Conservation (phyloP, 1,139 yeast genomes). For the Taiozyma onychis region DNA sequence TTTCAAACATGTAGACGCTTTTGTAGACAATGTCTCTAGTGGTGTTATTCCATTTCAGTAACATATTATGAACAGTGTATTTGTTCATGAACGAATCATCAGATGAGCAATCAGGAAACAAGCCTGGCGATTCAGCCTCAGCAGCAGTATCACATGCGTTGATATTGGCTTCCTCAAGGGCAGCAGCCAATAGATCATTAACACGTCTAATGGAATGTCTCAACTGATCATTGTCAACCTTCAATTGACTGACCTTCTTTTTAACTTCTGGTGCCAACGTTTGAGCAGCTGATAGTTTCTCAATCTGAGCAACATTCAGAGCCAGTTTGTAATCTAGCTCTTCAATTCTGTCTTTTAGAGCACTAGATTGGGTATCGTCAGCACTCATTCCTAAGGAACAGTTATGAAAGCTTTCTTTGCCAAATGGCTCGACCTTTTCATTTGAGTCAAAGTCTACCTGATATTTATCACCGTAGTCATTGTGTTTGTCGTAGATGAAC, state of each 20-base stretch:
- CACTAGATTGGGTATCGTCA: constrained; percentile 2
- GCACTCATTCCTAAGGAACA: constrained; percentile 32
- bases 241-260: constrained; percentile 13
- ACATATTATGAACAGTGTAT: constrained; percentile 72
- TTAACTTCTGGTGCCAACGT: constrained; percentile 2
- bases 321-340: constrained; percentile 22
- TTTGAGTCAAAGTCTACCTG: constrained; percentile 31
- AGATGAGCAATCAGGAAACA: constrained; percentile 11
- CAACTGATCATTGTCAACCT: constrained; percentile 24
- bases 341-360: constrained; percentile 22
- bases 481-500: constrained; percentile 69
- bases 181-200: constrained; percentile 26
- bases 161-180: constrained; percentile 3
- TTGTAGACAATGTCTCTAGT: constrained; percentile 57
- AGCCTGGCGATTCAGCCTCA: constrained; percentile 5
- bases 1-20: constrained; percentile 56
- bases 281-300: not conserved
- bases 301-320: constrained; percentile 7
- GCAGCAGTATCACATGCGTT: constrained; percentile 1
- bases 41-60: constrained; percentile 72
- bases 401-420: constrained; percentile 51
- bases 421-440: constrained; percentile 30
- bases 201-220: constrained; percentile 33
- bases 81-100: constrained; percentile 40
- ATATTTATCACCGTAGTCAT: constrained; percentile 37